Conservation (phyloP, 139 green algal species). For the Chlorella sp. region DNA sequence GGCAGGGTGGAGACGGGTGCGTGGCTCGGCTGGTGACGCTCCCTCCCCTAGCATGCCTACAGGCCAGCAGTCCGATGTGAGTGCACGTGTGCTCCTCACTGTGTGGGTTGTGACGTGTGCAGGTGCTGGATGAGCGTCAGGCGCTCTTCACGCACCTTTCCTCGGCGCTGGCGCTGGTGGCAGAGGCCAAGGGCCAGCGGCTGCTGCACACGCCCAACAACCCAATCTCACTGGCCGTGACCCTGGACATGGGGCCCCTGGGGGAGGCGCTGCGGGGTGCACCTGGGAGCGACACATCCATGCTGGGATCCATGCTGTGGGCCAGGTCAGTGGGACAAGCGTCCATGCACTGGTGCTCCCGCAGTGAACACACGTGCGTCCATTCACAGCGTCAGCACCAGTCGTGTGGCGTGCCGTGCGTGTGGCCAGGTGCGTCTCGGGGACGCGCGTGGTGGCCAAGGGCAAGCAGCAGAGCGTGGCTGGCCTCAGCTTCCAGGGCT, state of each 20-base stretch:
- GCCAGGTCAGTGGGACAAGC: slow-evolving; percentile 28
- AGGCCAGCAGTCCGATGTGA: neutral
- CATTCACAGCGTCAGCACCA: no score
- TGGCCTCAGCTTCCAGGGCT: slow-evolving; percentile 66
- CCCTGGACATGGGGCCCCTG: slow-evolving; percentile 40
- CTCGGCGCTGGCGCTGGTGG: slow-evolving; percentile 29
- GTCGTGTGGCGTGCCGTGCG: no score
- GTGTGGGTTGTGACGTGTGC: no score
- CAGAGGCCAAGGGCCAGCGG: slow-evolving; percentile 49
- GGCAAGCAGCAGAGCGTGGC: slow-evolving; percentile 56
- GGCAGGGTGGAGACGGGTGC: slow-evolving; percentile 43
- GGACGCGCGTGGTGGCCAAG: slow-evolving; percentile 66
- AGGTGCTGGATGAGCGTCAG: slow-evolving; percentile 65
- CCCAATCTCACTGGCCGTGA: slow-evolving; percentile 85
- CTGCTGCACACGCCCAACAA: slow-evolving; percentile 81
- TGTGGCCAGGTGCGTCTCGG: slow-evolving; percentile 77
- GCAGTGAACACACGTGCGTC: no score
- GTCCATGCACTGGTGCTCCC: no score
- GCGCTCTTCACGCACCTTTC: slow-evolving; percentile 53
- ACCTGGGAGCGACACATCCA: slow-evolving; percentile 34
- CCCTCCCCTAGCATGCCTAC: neutral
- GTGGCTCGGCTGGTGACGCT: neutral
- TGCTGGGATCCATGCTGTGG: slow-evolving; percentile 84
- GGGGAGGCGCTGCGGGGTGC: no score
- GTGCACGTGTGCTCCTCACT: no score